These are phyloP conservation scores for Globisporangium mamillatum DNA, from an alignment of 352 stramenopile genomes.

Conservation along the genomic window DNA sequence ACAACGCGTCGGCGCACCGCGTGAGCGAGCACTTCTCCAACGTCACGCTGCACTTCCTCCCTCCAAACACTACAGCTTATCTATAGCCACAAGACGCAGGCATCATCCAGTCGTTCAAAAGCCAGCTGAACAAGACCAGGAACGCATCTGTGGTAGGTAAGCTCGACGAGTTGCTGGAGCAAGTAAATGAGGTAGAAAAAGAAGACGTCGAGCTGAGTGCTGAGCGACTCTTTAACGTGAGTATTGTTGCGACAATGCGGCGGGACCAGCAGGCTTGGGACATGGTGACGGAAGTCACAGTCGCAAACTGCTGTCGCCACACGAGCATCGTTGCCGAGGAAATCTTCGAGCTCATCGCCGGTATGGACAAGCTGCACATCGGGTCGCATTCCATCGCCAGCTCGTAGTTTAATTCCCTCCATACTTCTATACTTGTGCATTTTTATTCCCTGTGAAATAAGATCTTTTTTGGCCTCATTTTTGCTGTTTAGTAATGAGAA, in stretches of 20 bases:
- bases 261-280: no score
- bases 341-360: background rate
- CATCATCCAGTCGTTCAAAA: background rate
- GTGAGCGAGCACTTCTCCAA: background rate
- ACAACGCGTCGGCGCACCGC: background rate
- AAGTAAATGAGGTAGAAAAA: background rate
- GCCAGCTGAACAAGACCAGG: background rate
- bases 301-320: no score
- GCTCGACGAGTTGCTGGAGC: background rate
- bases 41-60: background rate
- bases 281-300: no score
- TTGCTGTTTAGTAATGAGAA: conserved; percentile 6
- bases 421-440: background rate
- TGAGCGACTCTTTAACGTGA: background rate
- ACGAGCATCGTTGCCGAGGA: background rate
- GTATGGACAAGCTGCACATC: background rate
- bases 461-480: background rate
- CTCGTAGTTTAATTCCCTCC: background rate
- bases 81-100: background rate
- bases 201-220: background rate
- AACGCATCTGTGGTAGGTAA: background rate
- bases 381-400: background rate
- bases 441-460: background rate
- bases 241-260: background rate
- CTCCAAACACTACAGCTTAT: background rate